A percentile compares a stretch with the other conserved stretches of the same genome.
Evolutionary conservation across 768 basidiomycete genomes (phyloP).

Genomic region (Hydnomerulius pinastri): DNA sequence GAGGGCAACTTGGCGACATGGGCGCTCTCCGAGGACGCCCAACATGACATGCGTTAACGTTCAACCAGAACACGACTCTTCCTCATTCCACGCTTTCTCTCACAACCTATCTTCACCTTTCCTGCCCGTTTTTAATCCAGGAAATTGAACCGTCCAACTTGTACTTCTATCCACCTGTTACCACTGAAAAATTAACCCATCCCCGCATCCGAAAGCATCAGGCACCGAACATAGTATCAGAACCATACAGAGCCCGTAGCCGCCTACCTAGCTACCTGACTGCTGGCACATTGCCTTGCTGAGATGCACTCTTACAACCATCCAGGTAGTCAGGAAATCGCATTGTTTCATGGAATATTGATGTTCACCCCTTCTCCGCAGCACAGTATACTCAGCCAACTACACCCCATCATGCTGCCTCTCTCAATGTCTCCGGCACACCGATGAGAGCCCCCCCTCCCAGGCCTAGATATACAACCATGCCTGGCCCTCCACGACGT

Average conservation of each 20-base stretch:
- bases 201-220: neutral
- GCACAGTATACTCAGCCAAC: conserved; percentile 18
- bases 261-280: neutral
- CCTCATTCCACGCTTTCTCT: neutral
- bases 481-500: conserved; percentile 9
- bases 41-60: conserved; percentile 2
- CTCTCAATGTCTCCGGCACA: conserved; percentile 19
- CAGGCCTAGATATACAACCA: conserved; percentile 24
- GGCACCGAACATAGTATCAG: neutral
- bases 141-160: neutral
- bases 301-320: conserved; percentile 35
- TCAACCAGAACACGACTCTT: neutral
- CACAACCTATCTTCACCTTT: neutral
- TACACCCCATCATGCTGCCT: conserved; percentile 19
- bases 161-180: no score
- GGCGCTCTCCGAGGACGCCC: conserved; percentile 5
- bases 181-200: no score
- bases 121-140: neutral
- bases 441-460: conserved; percentile 8
- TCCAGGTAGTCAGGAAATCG: conserved; percentile 20
- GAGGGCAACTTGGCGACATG: neutral
- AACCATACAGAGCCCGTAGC: neutral
- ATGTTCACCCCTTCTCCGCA: conserved; percentile 9
- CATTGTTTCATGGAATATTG: neutral
- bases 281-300: neutral